Evolutionary conservation across 139 green algal species (phyloP).

Genomic region (Pleodorina starrii): DNA sequence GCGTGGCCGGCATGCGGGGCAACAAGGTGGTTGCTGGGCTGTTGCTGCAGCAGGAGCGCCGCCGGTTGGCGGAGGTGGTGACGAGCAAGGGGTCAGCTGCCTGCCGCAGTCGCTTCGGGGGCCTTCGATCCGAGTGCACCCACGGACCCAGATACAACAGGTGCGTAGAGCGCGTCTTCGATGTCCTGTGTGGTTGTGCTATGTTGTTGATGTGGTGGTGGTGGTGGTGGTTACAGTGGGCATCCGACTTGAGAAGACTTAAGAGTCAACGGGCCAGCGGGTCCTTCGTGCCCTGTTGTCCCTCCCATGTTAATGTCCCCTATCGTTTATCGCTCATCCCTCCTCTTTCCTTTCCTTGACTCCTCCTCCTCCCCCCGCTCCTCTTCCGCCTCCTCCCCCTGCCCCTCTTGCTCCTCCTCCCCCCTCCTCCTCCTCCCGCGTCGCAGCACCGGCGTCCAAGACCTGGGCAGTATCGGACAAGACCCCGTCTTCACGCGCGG

Average conservation of each 20-base stretch:
- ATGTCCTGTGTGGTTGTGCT: no score
- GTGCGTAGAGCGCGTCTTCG: background rate
- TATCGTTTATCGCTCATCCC: no score
- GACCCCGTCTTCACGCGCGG: conserved; percentile 48
- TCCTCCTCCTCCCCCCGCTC: background rate
- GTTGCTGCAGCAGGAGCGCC: conserved; percentile 55
- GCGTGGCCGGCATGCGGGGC: conserved; percentile 3
- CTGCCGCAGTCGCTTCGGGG: background rate
- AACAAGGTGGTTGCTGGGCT: conserved; percentile 56
- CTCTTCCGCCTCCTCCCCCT: background rate
- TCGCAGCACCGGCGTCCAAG: background rate
- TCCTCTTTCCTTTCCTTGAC: no score
- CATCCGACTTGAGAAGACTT: no score
- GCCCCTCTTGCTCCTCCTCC: background rate
- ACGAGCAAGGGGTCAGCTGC: background rate
- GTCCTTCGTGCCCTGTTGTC: no score
- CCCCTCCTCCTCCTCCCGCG: background rate
- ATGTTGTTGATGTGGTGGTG: no score
- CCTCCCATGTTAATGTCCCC: no score
- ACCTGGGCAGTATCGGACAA: conserved; percentile 43
- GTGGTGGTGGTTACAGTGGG: no score
- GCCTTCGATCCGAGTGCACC: conserved; percentile 8
- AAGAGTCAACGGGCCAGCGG: no score
- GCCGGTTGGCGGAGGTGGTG: background rate
- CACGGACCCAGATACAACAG: conserved; percentile 4